Evolutionary conservation across 192 early-diverging fungal species (phyloP).

Genomic region (Mortierella alpina): DNA sequence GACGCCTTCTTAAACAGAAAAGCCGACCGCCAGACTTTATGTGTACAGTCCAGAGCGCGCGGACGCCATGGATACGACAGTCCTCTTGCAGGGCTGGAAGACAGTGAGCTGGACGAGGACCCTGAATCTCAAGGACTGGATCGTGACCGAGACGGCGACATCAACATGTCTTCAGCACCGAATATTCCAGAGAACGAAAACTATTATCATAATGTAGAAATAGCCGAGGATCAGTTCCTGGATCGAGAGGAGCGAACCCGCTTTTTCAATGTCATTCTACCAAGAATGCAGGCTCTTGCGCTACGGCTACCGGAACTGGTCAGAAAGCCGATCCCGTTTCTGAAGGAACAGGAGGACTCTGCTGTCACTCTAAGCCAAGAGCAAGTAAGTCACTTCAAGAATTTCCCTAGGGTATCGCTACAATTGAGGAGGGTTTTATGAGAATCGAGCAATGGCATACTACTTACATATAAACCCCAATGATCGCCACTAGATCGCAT

Average conservation of each 20-base stretch:
- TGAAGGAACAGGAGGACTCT: conserved; percentile 33
- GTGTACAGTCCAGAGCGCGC: background rate
- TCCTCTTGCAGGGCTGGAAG: background rate
- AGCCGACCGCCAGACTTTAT: background rate
- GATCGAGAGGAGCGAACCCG: conserved; percentile 16
- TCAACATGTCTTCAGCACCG: background rate
- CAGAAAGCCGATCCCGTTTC: conserved; percentile 37
- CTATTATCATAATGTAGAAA: background rate
- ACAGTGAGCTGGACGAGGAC: background rate
- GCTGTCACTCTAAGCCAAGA: conserved; percentile 46
- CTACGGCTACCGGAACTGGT: conserved; percentile 40
- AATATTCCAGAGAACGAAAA: background rate
- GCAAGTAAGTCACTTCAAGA: conserved; percentile 24
- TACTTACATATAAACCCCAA: background rate
- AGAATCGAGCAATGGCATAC: background rate
- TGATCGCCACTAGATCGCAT: conserved; percentile 27
- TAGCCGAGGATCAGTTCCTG: conserved; percentile 21
- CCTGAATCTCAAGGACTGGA: background rate
- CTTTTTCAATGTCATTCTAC: conserved; percentile 30
- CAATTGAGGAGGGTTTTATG: no score
- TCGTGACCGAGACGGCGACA: background rate
- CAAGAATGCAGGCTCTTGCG: conserved; percentile 35
- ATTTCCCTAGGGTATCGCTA: background rate
- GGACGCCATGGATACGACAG: background rate
- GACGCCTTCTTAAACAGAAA: conserved; percentile 31